A percentile compares a stretch with the other conserved stretches of the same genome.
Evolutionary conservation across 257 asterid genomes (phyloP).

Genomic region (Orobanche coerulescens): DNA sequence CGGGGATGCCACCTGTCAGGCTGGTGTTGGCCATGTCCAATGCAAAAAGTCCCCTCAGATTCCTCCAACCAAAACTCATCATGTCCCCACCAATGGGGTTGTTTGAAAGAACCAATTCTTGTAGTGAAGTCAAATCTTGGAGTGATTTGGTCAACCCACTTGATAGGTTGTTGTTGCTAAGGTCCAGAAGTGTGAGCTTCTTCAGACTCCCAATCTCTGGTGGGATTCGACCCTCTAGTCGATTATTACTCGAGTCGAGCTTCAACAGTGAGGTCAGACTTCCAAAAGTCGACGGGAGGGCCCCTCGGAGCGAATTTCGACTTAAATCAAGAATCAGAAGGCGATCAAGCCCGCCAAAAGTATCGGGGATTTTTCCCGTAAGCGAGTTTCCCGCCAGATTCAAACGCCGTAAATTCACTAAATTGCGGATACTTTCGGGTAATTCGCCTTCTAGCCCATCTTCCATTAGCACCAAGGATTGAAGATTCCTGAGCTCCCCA

Average conservation of each 20-base stretch:
- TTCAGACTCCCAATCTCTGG: constrained; percentile 36
- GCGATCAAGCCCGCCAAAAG: constrained; percentile 37
- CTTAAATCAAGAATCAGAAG: constrained; percentile 78
- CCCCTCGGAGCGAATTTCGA: constrained; percentile 55
- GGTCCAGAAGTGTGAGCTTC: constrained; percentile 62
- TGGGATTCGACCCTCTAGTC: constrained; percentile 50
- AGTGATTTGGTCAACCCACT: constrained; percentile 52
- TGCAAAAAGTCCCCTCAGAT: constrained; percentile 31
- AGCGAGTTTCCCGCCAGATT: constrained; percentile 52
- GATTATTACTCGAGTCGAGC: constrained; percentile 66
- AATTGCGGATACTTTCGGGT: constrained; percentile 50
- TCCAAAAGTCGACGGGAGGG: constrained; percentile 43
- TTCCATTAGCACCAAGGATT: constrained; percentile 62
- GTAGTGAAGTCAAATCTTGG: constrained; percentile 51
- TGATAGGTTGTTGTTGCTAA: constrained; percentile 58
- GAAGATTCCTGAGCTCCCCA: constrained; percentile 54
- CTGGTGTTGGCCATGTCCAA: constrained; percentile 71
- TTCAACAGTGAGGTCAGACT: constrained; percentile 56
- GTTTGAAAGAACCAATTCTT: constrained; percentile 67
- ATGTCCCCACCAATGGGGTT: constrained; percentile 69
- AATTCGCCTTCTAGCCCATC: constrained; percentile 57
- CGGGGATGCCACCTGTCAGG: constrained; percentile 72
- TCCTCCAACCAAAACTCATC: constrained; percentile 42
- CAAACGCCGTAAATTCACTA: constrained; percentile 43
- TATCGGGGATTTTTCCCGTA: constrained; percentile 45